phyloP scores from a whole-genome alignment of 805 yeast species.

The Wickerhamiella allomyrinae region DNA sequence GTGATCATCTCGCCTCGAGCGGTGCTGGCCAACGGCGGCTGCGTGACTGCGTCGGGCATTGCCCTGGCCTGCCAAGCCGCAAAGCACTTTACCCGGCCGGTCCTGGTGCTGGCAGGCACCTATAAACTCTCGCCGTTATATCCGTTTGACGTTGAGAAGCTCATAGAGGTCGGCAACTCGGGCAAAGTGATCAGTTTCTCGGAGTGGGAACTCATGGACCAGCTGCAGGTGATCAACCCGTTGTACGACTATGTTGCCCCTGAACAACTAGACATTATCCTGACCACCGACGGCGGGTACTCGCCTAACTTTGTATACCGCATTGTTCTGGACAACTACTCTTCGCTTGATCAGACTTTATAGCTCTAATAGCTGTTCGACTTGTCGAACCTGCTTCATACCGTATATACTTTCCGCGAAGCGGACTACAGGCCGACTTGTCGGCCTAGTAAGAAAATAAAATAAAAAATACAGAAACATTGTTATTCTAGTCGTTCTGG shows the following conservation, averaged over 20 bases:
- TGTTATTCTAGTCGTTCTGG: neutral
- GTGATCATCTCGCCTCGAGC: conserved; percentile 86
- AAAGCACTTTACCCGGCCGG: conserved; percentile 89
- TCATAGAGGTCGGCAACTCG: conserved; percentile 84
- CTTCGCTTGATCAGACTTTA: conserved; percentile 47
- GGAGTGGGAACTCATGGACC: conserved; percentile 52
- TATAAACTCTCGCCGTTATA: conserved; percentile 86
- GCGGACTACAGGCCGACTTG: no score
- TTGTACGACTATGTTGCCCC: conserved; percentile 85
- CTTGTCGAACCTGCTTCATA: no score
- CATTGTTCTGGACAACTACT: conserved; percentile 86
- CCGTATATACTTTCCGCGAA: no score
- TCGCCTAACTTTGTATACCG: conserved; percentile 94
- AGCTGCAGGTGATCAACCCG: conserved; percentile 75
- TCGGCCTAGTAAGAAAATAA: no score
- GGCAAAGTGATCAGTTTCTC: conserved; percentile 75
- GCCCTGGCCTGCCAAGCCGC: conserved; percentile 93
- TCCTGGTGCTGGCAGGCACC: conserved; percentile 85
- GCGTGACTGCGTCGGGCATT: conserved; percentile 78
- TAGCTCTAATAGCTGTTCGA: neutral
- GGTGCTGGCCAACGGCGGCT: conserved; percentile 93
- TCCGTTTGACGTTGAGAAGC: conserved; percentile 72
- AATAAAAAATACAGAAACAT: neutral
- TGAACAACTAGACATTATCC: conserved; percentile 82
- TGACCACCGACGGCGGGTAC: conserved; percentile 92